phyloP scores from a whole-genome alignment of 225 moss, liverwort and hornwort genomes.

The Neckera pumila region DNA sequence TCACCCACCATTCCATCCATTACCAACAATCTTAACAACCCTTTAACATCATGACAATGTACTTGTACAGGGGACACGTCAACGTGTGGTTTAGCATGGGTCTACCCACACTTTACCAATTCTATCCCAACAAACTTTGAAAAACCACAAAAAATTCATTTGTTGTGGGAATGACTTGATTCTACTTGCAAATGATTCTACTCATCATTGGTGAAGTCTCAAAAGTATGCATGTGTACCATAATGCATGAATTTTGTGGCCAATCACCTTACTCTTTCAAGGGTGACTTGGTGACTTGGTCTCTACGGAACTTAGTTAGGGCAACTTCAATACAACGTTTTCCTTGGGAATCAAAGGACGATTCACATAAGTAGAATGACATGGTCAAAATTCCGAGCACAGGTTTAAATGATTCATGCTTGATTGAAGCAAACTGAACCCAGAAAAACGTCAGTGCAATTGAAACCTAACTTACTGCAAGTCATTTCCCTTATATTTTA shows the following conservation, averaged over 20 bases:
- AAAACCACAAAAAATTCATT: neutral
- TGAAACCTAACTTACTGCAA: neutral
- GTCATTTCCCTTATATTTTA: too few relatives aligned
- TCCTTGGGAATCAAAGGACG: neutral
- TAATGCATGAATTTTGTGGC: neutral
- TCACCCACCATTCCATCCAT: too few relatives aligned
- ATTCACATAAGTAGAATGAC: neutral
- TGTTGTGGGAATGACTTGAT: neutral
- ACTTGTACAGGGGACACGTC: fast-evolving
- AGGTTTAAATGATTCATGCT: neutral
- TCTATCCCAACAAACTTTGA: neutral
- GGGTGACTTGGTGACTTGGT: neutral
- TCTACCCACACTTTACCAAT: neutral
- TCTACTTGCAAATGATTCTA: too few relatives aligned
- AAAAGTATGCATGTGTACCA: neutral
- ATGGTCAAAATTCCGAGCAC: neutral
- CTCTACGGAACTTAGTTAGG: neutral
- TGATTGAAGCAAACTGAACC: neutral
- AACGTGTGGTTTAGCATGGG: neutral
- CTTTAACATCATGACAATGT: too few relatives aligned
- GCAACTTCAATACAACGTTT: neutral
- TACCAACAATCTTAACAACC: too few relatives aligned
- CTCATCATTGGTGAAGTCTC: neutral
- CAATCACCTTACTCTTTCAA: neutral
- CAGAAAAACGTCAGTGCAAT: neutral